Base-by-base conservation (phyloP, 805 yeast species). In the Yarrowia osloensis region DNA sequence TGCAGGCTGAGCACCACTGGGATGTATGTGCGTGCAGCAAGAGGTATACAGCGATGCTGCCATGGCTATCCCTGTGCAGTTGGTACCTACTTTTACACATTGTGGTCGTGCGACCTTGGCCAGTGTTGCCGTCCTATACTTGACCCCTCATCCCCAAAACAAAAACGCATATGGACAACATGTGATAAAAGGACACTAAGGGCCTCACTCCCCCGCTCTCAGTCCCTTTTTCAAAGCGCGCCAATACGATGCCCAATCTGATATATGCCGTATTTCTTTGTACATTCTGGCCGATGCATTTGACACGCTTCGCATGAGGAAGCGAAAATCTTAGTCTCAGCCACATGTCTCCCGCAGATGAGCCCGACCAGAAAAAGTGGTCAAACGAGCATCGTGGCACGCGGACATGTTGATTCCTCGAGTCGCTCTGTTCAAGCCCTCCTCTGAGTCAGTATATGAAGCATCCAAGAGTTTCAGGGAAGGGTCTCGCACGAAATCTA, bases 281-380 rank as follows among this genome's bases (percentile, higher is more conserved):
- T 29, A 50, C 55, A 33, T 21, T 33, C 57, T 49, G 15, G 21
- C 15, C 55, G 24, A 21, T 50, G 57, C 57, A 31, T 50, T 33
- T 50, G 28, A 22, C 40, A 33, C 40, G 40, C 57, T 13, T 15
- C 21, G 40, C 57, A 15, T 22, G 21, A 33, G 8, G 29, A 21
- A 50, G 57, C 57, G 57, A 50, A 31, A 50, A 46, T 49, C 54
- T 49, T 49, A 47, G 54, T 49, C 54, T n/a, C 37, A n/a, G 54
- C 33, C 54, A 49, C 52, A 29, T 28, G 21, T 17, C 33, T 26
- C 15, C 19, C 4, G 22, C 44, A n/a, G 26, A 40, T 2, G 21
- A 37, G 21, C 7, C n/a, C 22, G 42, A n/a, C 21, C n/a, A n/a
- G n/a, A n/a, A n/a, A n/a, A n/a, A n/a, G n/a, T n/a, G n/a, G n/a